These are phyloP conservation scores for Trebouxia sp. DNA, from an alignment of 139 green algal species.

Conservation along the genomic window DNA sequence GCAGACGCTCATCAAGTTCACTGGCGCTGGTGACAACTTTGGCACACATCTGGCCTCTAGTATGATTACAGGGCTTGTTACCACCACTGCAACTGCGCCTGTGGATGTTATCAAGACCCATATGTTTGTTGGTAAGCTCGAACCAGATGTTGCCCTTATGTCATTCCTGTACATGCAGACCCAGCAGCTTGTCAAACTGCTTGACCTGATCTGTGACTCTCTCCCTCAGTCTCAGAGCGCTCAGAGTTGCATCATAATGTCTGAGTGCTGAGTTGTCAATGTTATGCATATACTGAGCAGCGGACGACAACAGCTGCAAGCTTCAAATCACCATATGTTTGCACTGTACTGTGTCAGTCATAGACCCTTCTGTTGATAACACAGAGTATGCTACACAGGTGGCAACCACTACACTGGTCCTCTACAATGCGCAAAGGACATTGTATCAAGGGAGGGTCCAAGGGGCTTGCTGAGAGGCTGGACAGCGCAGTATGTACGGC, in stretches of 20 bases:
- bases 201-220: no score
- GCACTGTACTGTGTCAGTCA: no score
- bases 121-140: conserved; percentile 58
- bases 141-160: neutral
- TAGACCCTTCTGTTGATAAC: no score
- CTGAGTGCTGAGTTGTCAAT: no score
- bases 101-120: conserved; percentile 89
- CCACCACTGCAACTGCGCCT: conserved; percentile 85
- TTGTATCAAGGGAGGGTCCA: conserved; percentile 47
- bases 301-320: no score
- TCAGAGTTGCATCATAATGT: no score
- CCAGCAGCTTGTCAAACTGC: no score
- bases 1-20: conserved; percentile 40
- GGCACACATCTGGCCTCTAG: conserved; percentile 61
- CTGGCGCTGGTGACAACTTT: conserved; percentile 59
- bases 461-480: conserved; percentile 63
- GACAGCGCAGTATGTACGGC: conserved; percentile 62
- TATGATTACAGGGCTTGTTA: conserved; percentile 83
- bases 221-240: no score
- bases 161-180: no score
- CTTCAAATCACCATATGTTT: no score
- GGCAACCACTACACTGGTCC: conserved; percentile 34
- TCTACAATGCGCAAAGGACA: conserved; percentile 40
- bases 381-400: no score
- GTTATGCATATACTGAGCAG: no score